A percentile compares a stretch with the other conserved stretches of the same genome.
Evolutionary conservation across 768 basidiomycete genomes (phyloP).

Genomic region (Tephrocybe sp.): DNA sequence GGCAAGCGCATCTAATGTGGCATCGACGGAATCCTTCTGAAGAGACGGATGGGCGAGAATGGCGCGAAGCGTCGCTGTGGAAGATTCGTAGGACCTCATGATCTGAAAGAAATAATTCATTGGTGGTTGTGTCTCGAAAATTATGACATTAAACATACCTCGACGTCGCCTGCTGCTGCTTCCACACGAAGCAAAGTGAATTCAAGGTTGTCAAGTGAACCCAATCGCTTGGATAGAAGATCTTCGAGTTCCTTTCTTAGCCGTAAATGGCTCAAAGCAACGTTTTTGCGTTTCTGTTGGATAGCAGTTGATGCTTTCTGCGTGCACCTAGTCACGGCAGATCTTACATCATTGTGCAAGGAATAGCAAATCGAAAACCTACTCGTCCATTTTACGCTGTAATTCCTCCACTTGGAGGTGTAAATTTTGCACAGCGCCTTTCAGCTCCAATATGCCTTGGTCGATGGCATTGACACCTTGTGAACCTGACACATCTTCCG

Average conservation of each 20-base stretch:
- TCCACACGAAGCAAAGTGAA: conserved; percentile 80
- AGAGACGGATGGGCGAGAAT: conserved; percentile 82
- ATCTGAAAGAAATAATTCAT: conserved; percentile 40
- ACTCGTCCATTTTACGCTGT: conserved; percentile 75
- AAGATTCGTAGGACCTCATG: conserved; percentile 82
- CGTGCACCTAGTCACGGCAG: conserved; percentile 50
- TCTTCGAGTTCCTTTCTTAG: conserved; percentile 82
- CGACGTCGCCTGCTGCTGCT: conserved; percentile 83
- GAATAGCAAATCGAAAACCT: conserved; percentile 17
- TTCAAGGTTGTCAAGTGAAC: conserved; percentile 70
- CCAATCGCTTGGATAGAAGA: conserved; percentile 69
- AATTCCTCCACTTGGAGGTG: conserved; percentile 67
- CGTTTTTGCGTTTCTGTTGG: conserved; percentile 63
- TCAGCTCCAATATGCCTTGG: conserved; percentile 76
- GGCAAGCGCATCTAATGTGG: conserved; percentile 85
- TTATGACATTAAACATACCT: conserved; percentile 45
- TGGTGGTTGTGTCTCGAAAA: neutral
- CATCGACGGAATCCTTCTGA: conserved; percentile 73
- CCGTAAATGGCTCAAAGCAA: conserved; percentile 76
- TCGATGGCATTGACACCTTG: conserved; percentile 74
- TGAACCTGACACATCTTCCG: conserved; percentile 29
- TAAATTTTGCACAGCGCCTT: conserved; percentile 64
- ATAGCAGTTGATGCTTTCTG: conserved; percentile 64
- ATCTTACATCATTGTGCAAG: neutral
- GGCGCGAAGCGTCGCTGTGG: conserved; percentile 69